A percentile compares a stretch with the other conserved stretches of the same genome.
These are phyloP conservation scores for Aspergillus oerlinghausenensis DNA, from an alignment of 2,329 filamentous ascomycete genomes.

Conservation along the genomic window DNA sequence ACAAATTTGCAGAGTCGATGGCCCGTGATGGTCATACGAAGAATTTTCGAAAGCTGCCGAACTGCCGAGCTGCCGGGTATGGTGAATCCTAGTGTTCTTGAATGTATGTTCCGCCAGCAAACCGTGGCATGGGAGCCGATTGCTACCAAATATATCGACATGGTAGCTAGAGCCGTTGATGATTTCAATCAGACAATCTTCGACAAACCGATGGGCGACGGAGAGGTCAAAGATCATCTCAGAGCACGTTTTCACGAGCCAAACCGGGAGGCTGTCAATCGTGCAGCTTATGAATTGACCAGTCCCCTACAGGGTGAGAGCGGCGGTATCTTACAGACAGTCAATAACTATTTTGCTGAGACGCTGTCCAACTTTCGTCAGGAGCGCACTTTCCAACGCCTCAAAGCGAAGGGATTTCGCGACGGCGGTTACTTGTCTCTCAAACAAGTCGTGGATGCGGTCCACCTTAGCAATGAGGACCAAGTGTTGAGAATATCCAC, in stretches of 20 bases:
- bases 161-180: neutral
- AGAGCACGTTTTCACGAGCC: neutral
- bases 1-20: conserved; percentile 10
- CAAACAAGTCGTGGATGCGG: conserved; percentile 5
- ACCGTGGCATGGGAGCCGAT: conserved; percentile 12
- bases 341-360: conserved; percentile 49
- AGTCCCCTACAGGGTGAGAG: conserved; percentile 45
- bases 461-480: conserved; percentile 34
- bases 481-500: conserved; percentile 51
- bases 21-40: conserved; percentile 6
- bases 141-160: conserved; percentile 2
- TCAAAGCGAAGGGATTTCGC: conserved; percentile 2
- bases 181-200: neutral
- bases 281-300: neutral
- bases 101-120: conserved; percentile 16
- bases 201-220: neutral
- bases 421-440: neutral
- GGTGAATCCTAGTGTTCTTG: conserved; percentile 16
- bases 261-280: neutral
- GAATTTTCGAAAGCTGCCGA: conserved; percentile 8
- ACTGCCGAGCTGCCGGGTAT: conserved; percentile 16
- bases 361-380: conserved; percentile 27
- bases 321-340: conserved; percentile 43
- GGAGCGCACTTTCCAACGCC: conserved; percentile 7
- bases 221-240: neutral